These are phyloP conservation scores for Gaertneriomyces semiglobifer DNA, from an alignment of 192 early-diverging fungal genomes.

Conservation along the genomic window DNA sequence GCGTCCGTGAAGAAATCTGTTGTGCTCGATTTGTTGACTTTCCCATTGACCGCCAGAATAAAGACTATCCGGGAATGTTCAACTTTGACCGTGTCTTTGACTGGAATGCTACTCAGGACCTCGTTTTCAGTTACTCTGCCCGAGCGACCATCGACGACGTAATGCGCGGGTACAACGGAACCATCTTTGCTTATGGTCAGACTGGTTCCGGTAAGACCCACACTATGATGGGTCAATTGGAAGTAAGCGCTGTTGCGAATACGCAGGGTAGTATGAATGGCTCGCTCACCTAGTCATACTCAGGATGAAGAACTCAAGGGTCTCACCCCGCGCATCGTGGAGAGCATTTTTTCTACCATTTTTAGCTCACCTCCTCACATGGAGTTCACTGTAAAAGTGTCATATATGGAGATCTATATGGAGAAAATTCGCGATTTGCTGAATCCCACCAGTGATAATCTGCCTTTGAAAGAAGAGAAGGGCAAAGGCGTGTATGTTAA, in stretches of 20 bases:
- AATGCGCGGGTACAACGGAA: conserved; percentile 96
- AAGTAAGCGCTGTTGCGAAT: background rate
- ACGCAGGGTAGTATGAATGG: background rate
- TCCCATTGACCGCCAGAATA: conserved; percentile 33
- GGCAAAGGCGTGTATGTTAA: conserved; percentile 96
- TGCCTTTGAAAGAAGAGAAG: conserved; percentile 98
- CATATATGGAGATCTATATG: conserved; percentile 99
- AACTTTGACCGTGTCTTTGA: conserved; percentile 93
- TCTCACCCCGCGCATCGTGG: conserved; percentile 95
- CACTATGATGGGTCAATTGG: conserved; percentile 48
- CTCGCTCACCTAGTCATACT: conserved; percentile 80
- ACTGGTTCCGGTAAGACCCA: conserved; percentile 91
- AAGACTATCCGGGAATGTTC: conserved; percentile 66
- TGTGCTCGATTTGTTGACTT: conserved; percentile 8
- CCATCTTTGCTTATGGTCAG: conserved; percentile 99
- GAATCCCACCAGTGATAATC: conserved; percentile 80
- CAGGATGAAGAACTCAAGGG: conserved; percentile 88
- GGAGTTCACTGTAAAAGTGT: conserved; percentile 97
- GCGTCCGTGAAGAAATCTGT: background rate
- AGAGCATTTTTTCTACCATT: conserved; percentile 91
- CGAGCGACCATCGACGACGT: conserved; percentile 89
- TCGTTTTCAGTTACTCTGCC: conserved; percentile 90
- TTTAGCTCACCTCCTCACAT: conserved; percentile 84
- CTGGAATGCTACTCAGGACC: conserved; percentile 73
- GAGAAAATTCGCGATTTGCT: conserved; percentile 96